Conservation (phyloP, 352 stramenopile genomes). For the Globisporangium irregulare region DNA sequence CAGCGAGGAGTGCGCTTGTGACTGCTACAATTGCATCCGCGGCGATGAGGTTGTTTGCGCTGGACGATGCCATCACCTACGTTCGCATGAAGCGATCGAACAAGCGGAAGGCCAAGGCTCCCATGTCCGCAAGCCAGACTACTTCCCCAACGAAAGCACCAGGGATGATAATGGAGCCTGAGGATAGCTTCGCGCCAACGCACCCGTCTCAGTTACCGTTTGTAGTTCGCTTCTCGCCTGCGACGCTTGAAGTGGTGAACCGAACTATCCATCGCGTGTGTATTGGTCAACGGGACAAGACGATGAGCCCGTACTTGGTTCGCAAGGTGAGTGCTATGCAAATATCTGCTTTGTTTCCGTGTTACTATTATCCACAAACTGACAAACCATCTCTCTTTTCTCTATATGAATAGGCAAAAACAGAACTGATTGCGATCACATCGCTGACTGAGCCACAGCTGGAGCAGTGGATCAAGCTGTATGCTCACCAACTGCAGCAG, state of each 20-base stretch:
- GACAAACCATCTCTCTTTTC: constrained; percentile 10
- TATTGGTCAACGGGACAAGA: constrained; percentile 49
- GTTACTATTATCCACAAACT: background rate
- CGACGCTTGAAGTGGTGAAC: constrained; percentile 38
- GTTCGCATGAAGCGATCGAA: constrained; percentile 54
- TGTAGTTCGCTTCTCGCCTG: constrained; percentile 31
- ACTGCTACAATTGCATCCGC: constrained; percentile 67
- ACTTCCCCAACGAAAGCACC: constrained; percentile 10
- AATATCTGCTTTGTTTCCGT: background rate
- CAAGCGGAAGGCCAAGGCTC: constrained; percentile 40
- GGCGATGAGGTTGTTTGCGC: constrained; percentile 69
- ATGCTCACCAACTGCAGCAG: constrained; percentile 25
- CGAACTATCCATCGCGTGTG: constrained; percentile 55
- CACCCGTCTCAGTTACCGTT: constrained; percentile 55
- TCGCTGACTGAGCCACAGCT: constrained; percentile 56
- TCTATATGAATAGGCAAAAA: constrained; percentile 26
- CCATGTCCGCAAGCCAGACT: constrained; percentile 11
- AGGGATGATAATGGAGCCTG: background rate
- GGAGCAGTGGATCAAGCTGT: constrained; percentile 64
- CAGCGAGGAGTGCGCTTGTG: constrained; percentile 50
- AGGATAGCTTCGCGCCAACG: constrained; percentile 22
- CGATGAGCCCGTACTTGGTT: constrained; percentile 35
- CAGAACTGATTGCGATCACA: constrained; percentile 53
- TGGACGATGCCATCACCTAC: constrained; percentile 78
- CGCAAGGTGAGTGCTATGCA: constrained; percentile 32